Evolutionary conservation across 1,284 basidiomycete species (phyloP).

Genomic region (Ceratobasidium sp.): DNA sequence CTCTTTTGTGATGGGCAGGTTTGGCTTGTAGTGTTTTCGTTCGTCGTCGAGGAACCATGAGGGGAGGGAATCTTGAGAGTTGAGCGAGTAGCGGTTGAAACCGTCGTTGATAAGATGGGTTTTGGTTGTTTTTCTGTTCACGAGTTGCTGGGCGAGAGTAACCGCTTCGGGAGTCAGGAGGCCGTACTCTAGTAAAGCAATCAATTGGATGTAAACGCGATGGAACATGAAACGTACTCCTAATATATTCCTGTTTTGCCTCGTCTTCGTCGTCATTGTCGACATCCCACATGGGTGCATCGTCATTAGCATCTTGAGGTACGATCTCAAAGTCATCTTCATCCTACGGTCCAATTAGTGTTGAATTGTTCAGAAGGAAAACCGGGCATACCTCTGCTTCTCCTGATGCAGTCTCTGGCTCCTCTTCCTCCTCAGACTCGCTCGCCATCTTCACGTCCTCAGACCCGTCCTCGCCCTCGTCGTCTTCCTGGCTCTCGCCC

Average conservation of each 20-base stretch:
- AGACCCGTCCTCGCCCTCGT: conserved; percentile 63
- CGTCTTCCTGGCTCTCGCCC: conserved; percentile 63
- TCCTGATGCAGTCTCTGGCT: conserved; percentile 56
- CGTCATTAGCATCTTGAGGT: conserved; percentile 71
- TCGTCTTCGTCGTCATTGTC: conserved; percentile 84
- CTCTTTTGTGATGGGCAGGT: conserved; percentile 97
- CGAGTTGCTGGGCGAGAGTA: conserved; percentile 90
- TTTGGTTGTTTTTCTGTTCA: conserved; percentile 92
- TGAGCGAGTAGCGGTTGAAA: conserved; percentile 93
- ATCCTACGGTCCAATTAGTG: conserved; percentile 52
- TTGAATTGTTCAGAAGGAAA: background rate
- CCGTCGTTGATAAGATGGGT: conserved; percentile 94
- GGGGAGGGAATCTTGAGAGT: conserved; percentile 92
- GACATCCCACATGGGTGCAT: conserved; percentile 83
- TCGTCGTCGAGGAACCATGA: conserved; percentile 99
- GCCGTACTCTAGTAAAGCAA: conserved; percentile 74
- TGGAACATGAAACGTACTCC: conserved; percentile 66
- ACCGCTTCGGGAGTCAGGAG: conserved; percentile 92
- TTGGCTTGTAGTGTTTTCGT: conserved; percentile 90
- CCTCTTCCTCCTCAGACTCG: conserved; percentile 58
- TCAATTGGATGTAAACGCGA: conserved; percentile 45
- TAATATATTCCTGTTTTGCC: conserved; percentile 76
- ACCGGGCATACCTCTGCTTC: conserved; percentile 57
- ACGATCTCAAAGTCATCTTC: conserved; percentile 80
- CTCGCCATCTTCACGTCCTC: conserved; percentile 58